Evolutionary conservation across 2,329 filamentous ascomycete genomes (phyloP).

Genomic region (Nothophoma quercina): DNA sequence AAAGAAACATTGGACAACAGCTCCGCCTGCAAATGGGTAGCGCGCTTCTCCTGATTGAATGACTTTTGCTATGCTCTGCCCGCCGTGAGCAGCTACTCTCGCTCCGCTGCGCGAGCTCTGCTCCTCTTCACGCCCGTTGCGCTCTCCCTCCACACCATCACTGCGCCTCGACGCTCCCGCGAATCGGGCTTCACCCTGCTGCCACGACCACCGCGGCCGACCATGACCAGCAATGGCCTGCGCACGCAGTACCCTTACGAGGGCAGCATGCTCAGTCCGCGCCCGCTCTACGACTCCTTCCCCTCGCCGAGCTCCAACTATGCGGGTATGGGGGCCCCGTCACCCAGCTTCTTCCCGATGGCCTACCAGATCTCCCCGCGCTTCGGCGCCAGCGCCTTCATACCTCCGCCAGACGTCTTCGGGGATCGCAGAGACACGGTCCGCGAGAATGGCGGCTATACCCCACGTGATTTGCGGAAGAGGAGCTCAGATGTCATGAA

Average conservation of each 20-base stretch:
- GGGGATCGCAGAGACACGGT: slow-evolving; percentile 40
- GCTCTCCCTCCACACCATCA: slow-evolving; percentile 28
- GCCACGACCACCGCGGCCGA: slow-evolving; percentile 14
- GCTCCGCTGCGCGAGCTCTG: slow-evolving; percentile 35
- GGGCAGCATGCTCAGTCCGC: slow-evolving; percentile 42
- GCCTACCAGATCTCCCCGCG: slow-evolving; percentile 48
- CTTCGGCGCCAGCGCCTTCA: slow-evolving; percentile 47
- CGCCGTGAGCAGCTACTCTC: slow-evolving; percentile 38
- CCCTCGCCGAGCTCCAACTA: slow-evolving; percentile 50
- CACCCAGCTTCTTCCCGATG: slow-evolving; percentile 47
- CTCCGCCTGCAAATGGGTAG: slow-evolving; percentile 14
- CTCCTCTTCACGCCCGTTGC: slow-evolving; percentile 32
- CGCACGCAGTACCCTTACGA: slow-evolving; percentile 46
- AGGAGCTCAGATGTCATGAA: slow-evolving; percentile 42
- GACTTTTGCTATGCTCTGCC: slow-evolving; percentile 33
- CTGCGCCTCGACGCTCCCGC: slow-evolving; percentile 32
- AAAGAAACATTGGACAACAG: slow-evolving; percentile 12
- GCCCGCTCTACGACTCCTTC: slow-evolving; percentile 46
- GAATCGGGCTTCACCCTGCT: slow-evolving; percentile 2
- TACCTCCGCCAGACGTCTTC: slow-evolving; percentile 50
- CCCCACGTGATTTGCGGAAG: slow-evolving; percentile 38
- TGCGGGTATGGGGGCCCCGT: slow-evolving; percentile 40
- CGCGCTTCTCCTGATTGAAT: slow-evolving; percentile 19
- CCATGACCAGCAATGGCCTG: slow-evolving; percentile 46
- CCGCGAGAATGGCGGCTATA: slow-evolving; percentile 37